A percentile compares a stretch with the other conserved stretches of the same genome.
Evolutionary conservation across 768 basidiomycete species (phyloP).

Genomic region (Mycena filopes): DNA sequence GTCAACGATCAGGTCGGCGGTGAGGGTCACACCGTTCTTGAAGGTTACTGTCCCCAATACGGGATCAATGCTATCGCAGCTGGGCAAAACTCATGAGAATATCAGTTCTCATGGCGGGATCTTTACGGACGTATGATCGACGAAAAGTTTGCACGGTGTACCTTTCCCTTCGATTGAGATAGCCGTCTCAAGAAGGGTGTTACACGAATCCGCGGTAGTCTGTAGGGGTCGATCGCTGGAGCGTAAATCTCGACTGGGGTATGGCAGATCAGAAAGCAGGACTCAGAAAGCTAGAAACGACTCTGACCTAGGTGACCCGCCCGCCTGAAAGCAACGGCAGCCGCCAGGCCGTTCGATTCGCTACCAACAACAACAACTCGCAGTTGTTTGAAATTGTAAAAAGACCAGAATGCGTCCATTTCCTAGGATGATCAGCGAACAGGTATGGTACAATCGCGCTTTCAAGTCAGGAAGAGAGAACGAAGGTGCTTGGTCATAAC

Average conservation of each 20-base stretch:
- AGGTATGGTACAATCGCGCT: too few relatives aligned
- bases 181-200: constrained; percentile 39
- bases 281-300: not conserved
- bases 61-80: constrained; percentile 18
- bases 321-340: constrained; percentile 1
- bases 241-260: constrained; percentile 3
- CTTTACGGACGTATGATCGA: constrained; percentile 38
- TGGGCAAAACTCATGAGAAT: not conserved
- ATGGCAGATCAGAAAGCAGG: not conserved
- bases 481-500: not conserved
- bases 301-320: not conserved
- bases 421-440: too few relatives aligned
- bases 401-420: not conserved
- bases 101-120: not conserved
- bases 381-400: constrained; percentile 7
- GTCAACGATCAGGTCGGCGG: constrained; percentile 44
- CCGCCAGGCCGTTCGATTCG: not conserved
- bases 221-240: not conserved
- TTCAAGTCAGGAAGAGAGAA: not conserved
- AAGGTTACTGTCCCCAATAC: constrained; percentile 21
- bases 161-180: constrained; percentile 39
- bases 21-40: constrained; percentile 27
- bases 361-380: constrained; percentile 1
- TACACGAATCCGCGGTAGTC: too few relatives aligned
- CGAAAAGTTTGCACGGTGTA: constrained; percentile 38